Evolutionary conservation across 1,284 basidiomycete species (phyloP).

Genomic region (Leccinum subrobustum): DNA sequence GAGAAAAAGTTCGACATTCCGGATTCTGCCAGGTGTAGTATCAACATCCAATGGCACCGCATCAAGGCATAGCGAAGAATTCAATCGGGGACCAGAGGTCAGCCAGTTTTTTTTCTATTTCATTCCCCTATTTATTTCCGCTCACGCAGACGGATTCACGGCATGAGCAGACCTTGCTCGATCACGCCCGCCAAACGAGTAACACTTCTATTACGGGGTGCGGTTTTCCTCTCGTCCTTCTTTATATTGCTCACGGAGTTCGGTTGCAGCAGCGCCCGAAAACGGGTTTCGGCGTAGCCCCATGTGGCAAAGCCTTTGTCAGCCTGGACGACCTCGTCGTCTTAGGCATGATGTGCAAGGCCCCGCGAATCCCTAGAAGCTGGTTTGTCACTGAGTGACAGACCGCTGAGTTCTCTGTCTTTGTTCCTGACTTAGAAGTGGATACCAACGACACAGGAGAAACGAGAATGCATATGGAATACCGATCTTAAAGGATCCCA

Average conservation of each 20-base stretch:
- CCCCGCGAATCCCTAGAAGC: too few species aligned
- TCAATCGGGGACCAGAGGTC: conserved; percentile 15
- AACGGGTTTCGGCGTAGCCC: too few species aligned
- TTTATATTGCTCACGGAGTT: not conserved
- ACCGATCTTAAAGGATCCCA: conserved; percentile 29
- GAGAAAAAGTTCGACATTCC: conserved; percentile 71
- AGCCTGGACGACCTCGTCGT: too few species aligned
- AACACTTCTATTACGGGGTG: not conserved
- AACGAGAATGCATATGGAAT: conserved; percentile 60
- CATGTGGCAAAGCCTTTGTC: too few species aligned
- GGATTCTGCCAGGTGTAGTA: conserved; percentile 49
- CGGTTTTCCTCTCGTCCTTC: not conserved
- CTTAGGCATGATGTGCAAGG: too few species aligned
- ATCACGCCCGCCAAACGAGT: not conserved
- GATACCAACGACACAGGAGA: conserved; percentile 26
- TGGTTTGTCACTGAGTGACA: too few species aligned
- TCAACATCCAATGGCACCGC: not conserved
- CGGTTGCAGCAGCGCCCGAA: too few species aligned
- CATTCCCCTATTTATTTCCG: not conserved
- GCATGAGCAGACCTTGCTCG: conserved; percentile 4
- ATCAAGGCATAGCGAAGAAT: not conserved
- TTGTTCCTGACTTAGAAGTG: too few species aligned
- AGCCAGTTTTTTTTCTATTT: not conserved
- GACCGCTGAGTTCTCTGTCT: too few species aligned
- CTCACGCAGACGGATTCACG: conserved; percentile 2